A percentile compares a stretch with the other conserved stretches of the same genome.
phyloP scores from a whole-genome alignment of 208 protist genomes.

The Trypanosoma cruzi region DNA sequence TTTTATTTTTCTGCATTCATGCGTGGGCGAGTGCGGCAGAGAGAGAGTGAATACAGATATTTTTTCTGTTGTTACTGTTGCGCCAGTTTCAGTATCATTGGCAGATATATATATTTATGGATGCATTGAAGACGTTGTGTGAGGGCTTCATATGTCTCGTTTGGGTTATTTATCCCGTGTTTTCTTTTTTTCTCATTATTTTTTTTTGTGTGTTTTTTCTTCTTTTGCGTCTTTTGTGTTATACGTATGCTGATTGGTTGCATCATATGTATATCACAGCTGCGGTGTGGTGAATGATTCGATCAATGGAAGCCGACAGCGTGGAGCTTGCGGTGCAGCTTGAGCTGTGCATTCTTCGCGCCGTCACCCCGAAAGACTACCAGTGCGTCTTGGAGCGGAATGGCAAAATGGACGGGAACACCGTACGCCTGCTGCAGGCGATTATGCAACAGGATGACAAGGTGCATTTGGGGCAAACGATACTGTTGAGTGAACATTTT shows the following conservation, averaged over 20 bases:
- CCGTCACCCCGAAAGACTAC: slow-evolving; percentile 48
- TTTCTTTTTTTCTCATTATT: slow-evolving; percentile 6
- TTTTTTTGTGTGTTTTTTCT: slow-evolving; percentile 2
- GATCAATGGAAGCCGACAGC: not conserved
- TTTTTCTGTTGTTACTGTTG: no score
- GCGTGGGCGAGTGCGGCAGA: not conserved
- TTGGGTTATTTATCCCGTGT: no score
- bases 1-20: not conserved
- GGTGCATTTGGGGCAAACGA: slow-evolving; percentile 40
- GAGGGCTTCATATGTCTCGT: no score
- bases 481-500: slow-evolving; percentile 35
- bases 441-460: slow-evolving; percentile 25
- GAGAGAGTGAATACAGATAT: no score
- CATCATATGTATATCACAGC: slow-evolving; percentile 12
- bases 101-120: no score
- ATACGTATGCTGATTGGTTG: no score
- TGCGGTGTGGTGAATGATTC: slow-evolving; percentile 2
- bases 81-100: no score
- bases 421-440: slow-evolving; percentile 31
- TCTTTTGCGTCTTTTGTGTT: not conserved
- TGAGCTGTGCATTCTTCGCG: slow-evolving; percentile 62
- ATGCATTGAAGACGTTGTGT: no score
- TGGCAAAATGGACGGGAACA: slow-evolving; percentile 33
- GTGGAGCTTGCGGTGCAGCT: slow-evolving; percentile 29
- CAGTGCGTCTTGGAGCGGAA: slow-evolving; percentile 31